A percentile compares a stretch with the other conserved stretches of the same genome.
phyloP scores from a whole-genome alignment of 2,329 filamentous ascomycete species.

The Pseudogymnoascus sp. region DNA sequence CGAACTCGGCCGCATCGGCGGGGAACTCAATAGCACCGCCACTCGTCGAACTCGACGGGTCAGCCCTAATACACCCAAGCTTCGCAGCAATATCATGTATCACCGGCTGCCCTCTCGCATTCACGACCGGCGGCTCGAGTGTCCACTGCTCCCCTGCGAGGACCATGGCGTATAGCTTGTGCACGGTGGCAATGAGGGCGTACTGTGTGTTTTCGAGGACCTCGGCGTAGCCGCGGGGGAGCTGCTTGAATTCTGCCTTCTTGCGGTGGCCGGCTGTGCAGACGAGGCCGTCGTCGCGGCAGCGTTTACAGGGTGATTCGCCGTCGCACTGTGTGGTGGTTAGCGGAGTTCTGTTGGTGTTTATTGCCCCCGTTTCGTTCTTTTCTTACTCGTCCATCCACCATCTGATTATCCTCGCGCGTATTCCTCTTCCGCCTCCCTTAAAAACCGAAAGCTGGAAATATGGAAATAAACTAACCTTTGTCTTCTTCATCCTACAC shows the following conservation, averaged over 20 bases:
- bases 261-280: constrained; percentile 57
- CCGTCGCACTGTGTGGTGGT: constrained; percentile 48
- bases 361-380: neutral
- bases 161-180: constrained; percentile 60
- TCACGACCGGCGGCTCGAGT: constrained; percentile 55
- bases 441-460: neutral
- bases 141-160: constrained; percentile 52
- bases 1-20: constrained; percentile 52
- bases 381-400: no score
- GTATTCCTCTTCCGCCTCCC: no score
- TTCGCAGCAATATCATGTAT: constrained; percentile 60
- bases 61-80: constrained; percentile 57
- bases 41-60: constrained; percentile 30
- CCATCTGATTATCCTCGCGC: no score
- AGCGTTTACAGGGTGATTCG: constrained; percentile 59
- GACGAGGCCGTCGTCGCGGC: constrained; percentile 57
- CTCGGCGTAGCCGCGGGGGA: constrained; percentile 57
- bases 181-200: constrained; percentile 55
- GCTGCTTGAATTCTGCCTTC: constrained; percentile 63
- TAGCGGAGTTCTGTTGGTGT: constrained; percentile 10
- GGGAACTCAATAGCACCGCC: constrained; percentile 43
- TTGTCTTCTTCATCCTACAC: constrained; percentile 64
- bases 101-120: constrained; percentile 55
- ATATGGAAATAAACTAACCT: constrained; percentile 41
- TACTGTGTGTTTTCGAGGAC: constrained; percentile 60